Conservation (phyloP, 1,139 yeast species). For the Suhomyces kunorum region DNA sequence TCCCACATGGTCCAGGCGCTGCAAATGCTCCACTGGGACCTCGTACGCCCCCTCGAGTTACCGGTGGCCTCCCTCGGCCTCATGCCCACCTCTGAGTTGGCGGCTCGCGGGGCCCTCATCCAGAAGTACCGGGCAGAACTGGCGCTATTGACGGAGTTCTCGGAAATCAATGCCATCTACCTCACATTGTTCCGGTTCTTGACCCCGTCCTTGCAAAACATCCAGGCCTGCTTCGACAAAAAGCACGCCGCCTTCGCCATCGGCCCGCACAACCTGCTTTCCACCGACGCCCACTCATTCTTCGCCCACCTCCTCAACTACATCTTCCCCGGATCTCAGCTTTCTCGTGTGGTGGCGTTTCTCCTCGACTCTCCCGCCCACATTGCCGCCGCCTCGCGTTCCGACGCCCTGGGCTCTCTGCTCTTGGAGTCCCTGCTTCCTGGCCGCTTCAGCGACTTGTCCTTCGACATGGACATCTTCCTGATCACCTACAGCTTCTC, state of each 20-base stretch:
- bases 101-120: conserved; percentile 12
- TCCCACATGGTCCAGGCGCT: conserved; percentile 14
- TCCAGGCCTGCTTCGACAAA: not conserved
- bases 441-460: conserved; percentile 13
- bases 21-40: conserved; percentile 10
- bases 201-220: conserved; percentile 7
- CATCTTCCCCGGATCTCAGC: conserved; percentile 13
- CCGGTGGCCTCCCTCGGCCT: conserved; percentile 6
- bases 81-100: conserved; percentile 12
- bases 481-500: conserved; percentile 13
- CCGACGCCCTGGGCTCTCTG: not conserved
- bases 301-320: conserved; percentile 13
- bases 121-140: conserved; percentile 15
- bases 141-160: conserved; percentile 7
- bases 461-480: conserved; percentile 12
- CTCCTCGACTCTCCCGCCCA: conserved; percentile 7
- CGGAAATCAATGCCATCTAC: conserved; percentile 13
- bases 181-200: conserved; percentile 14
- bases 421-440: conserved; percentile 2
- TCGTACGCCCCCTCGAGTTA: conserved; percentile 9
- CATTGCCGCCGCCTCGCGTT: conserved; percentile 1
- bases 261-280: conserved; percentile 1
- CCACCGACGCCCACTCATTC: conserved; percentile 7
- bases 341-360: conserved; percentile 6
- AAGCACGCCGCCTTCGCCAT: not conserved